phyloP scores from a whole-genome alignment of 1,139 yeast genomes.

The Groenewaldozyma auringiensis region DNA sequence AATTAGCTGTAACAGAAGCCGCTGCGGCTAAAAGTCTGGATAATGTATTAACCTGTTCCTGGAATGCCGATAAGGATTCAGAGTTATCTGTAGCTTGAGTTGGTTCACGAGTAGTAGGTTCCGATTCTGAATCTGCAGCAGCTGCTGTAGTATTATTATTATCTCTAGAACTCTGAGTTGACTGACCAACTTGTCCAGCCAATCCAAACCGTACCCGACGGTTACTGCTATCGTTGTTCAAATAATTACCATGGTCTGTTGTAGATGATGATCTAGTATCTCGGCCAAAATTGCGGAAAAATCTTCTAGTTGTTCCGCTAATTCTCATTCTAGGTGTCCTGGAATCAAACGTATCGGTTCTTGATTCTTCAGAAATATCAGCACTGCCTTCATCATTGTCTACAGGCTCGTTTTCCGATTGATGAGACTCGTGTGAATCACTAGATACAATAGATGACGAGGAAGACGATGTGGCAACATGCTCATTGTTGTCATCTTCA shows the following conservation, averaged over 20 bases:
- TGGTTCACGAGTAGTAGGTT: too few species aligned
- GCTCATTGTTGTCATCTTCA: too few species aligned
- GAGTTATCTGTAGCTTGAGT: neutral
- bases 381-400: too few species aligned
- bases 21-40: conserved; percentile 41
- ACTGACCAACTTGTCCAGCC: neutral
- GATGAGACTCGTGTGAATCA: neutral
- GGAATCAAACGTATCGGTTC: neutral
- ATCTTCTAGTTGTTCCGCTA: neutral
- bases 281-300: neutral
- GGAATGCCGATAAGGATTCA: conserved; percentile 13
- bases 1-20: conserved; percentile 40
- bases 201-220: neutral
- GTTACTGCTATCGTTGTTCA: neutral
- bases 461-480: too few species aligned
- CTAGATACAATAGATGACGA: neutral
- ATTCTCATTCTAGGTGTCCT: neutral
- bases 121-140: too few species aligned
- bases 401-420: neutral
- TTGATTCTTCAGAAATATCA: neutral
- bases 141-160: neutral
- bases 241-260: too few species aligned
- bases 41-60: conserved; percentile 38
- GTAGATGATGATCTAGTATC: neutral
- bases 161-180: neutral